These are phyloP conservation scores for Toxicodendron radicans DNA, from an alignment of 345 rosid genomes.

Conservation along the genomic window DNA sequence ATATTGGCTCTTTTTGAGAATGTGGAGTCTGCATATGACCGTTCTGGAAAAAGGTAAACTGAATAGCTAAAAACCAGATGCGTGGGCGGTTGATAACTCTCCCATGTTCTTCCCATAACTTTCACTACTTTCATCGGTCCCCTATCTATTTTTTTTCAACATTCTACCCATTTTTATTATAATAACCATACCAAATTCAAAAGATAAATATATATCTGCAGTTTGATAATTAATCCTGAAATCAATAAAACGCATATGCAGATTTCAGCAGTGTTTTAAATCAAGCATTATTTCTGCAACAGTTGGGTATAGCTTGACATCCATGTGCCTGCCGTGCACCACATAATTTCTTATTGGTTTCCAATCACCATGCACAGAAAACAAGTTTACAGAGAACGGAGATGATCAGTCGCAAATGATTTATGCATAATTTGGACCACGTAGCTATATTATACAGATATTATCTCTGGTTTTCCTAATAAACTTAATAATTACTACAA, in stretches of 20 bases:
- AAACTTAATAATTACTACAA: too few species aligned
- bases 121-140: slow-evolving; percentile 43
- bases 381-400: background rate
- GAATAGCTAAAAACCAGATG: slow-evolving; percentile 30
- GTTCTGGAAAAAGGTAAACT: slow-evolving; percentile 39
- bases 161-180: background rate
- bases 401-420: background rate
- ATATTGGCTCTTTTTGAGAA: slow-evolving; percentile 31
- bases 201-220: background rate
- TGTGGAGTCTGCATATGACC: slow-evolving; percentile 45
- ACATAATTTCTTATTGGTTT: background rate
- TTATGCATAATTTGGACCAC: too few species aligned
- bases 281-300: background rate
- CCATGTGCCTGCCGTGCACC: background rate
- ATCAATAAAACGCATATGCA: background rate
- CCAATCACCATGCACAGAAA: background rate
- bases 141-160: slow-evolving; percentile 26
- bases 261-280: background rate
- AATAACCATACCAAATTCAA: background rate
- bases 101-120: slow-evolving; percentile 60
- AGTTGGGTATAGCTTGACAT: background rate
- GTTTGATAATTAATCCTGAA: background rate
- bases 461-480: too few species aligned
- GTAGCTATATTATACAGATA: background rate
- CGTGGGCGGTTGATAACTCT: slow-evolving; percentile 26